Base-by-base conservation (phyloP, 1,284 basidiomycete species). In the Tylopilus sp. region DNA sequence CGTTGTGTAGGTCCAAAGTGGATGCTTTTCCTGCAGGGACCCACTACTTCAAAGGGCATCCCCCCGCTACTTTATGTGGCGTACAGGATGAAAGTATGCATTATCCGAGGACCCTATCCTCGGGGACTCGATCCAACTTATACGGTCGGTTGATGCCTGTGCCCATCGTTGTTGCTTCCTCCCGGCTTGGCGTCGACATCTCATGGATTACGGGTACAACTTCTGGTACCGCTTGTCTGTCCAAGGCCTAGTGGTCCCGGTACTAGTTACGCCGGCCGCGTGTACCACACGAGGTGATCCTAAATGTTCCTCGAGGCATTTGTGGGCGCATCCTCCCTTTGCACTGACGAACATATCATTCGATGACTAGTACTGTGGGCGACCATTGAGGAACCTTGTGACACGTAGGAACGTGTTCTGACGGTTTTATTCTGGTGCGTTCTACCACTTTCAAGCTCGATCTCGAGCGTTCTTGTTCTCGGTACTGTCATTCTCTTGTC, bases 271-370 rank as follows among this genome's bases (percentile, higher is more conserved):
- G n/a, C 14, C 24, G 14, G 35, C 35, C 54, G 41, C 50, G 49
- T 59, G 57, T 47, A 17, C 17, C 26, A 50, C 58, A 55, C 35
- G 58, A 62, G 54, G 57, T 38, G 48, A 46, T 56, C 40, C 24
- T 44, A 26, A 41, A 31, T 7, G 26, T 42, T 26, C 26, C 46
- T 44, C 49, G 43, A 61, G 52, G 57, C 46, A 6, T 40, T 29
- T 46, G 41, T 47, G 48, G 51, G 50, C 39, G 31, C 48, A 44
- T 7, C 33, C n/a, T 15, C 29, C 31, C 41, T 8, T 20, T 36
- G 10, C 20, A 26, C 14, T 29, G 31, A 39, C 42, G 44, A 40
- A 54, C 41, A 14, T 33, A 40, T 55, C 21, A 21, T 45, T 35
- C 29, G 31, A 17, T 17, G 18, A 56, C 10, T 46, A 29, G 35